phyloP scores from a whole-genome alignment of 768 basidiomycete species.

The Pulveroboletus sp. region DNA sequence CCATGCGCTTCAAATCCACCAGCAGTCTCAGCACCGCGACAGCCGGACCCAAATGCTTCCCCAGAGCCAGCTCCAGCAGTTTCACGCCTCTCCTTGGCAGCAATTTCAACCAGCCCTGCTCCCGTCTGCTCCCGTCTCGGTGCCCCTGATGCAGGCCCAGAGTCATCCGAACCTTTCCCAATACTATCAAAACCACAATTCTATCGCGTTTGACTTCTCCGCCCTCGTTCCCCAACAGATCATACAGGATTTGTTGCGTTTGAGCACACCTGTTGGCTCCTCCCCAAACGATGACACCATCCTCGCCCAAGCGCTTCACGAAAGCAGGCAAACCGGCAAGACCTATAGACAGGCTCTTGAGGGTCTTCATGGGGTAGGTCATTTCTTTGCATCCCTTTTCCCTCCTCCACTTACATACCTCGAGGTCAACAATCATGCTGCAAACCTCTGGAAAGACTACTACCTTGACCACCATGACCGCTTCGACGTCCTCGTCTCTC shows the following conservation, averaged over 20 bases:
- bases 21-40: conserved; percentile 19
- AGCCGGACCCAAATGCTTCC: conserved; percentile 24
- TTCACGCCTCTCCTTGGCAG: conserved; percentile 29
- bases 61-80: conserved; percentile 24
- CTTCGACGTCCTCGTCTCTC: conserved; percentile 41
- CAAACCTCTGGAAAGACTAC: conserved; percentile 76
- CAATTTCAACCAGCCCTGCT: conserved; percentile 32
- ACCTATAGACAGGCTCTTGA: conserved; percentile 65
- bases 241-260: conserved; percentile 50
- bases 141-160: conserved; percentile 20
- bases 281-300: conserved; percentile 51
- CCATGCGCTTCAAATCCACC: conserved; percentile 17
- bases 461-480: conserved; percentile 66
- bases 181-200: conserved; percentile 17
- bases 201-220: conserved; percentile 31
- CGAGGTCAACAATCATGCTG: conserved; percentile 43
- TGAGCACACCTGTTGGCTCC: conserved; percentile 50
- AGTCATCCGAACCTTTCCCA: conserved; percentile 15
- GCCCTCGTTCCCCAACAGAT: conserved; percentile 45
- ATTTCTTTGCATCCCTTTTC: neutral
- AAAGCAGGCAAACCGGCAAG: conserved; percentile 37
- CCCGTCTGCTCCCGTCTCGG: conserved; percentile 31
- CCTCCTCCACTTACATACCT: conserved; percentile 2
- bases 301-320: conserved; percentile 45
- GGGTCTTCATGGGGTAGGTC: conserved; percentile 57